Percentiles rank a stretch among this genome's conserved stretches.
Evolutionary conservation across 768 basidiomycete species (phyloP).

Genomic region (Xerocomus potaroensis): DNA sequence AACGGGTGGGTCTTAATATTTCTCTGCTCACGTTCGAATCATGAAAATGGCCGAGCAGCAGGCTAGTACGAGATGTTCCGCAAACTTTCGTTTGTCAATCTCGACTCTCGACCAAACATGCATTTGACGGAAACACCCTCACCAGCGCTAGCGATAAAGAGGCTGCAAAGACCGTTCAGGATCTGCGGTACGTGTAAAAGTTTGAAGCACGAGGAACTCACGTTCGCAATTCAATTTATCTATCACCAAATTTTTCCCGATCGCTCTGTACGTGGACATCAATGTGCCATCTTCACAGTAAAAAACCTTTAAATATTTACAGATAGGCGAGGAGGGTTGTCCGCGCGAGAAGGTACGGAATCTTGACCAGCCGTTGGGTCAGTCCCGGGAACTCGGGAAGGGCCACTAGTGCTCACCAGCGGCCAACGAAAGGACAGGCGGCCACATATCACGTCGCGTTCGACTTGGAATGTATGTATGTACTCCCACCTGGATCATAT

Average conservation of each 20-base stretch:
- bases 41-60: conserved; percentile 21
- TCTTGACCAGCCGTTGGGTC: neutral
- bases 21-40: conserved; percentile 27
- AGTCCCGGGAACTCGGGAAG: neutral
- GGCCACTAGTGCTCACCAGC: neutral
- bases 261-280: conserved; percentile 1
- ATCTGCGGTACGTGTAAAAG: too few relatives aligned
- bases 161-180: too few relatives aligned
- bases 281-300: neutral
- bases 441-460: conserved; percentile 7
- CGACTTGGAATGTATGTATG: conserved; percentile 11
- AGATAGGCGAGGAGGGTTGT: conserved; percentile 1
- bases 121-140: too few relatives aligned
- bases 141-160: too few relatives aligned
- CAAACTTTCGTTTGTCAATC: too few relatives aligned
- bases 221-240: neutral
- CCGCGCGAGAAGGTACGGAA: neutral
- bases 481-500: conserved; percentile 23
- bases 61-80: conserved; percentile 5
- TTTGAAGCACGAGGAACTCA: conserved; percentile 12
- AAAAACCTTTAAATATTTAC: conserved; percentile 5
- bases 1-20: too few relatives aligned
- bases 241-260: neutral
- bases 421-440: neutral
- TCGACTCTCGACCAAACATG: too few relatives aligned